Percentiles rank a stretch among this genome's conserved stretches.
Evolutionary conservation across 495 filamentous ascomycete species (phyloP).

Genomic region (Penicillium ucsense): DNA sequence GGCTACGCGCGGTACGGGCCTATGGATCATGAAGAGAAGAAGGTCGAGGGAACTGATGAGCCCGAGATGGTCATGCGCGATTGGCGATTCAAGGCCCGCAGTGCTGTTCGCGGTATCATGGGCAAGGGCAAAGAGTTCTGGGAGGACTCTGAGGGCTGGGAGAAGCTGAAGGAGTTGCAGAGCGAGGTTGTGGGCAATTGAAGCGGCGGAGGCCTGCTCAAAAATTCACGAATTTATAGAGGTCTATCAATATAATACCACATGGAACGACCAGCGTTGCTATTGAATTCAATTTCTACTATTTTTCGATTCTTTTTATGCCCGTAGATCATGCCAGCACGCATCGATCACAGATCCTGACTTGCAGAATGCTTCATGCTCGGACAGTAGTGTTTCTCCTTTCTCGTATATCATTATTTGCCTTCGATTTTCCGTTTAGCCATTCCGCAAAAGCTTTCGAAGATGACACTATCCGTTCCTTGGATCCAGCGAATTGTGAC

Average conservation of each 20-base stretch:
- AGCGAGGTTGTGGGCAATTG: constrained; percentile 29
- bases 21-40: constrained; percentile 27
- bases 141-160: constrained; percentile 69
- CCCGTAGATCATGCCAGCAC: too few species aligned
- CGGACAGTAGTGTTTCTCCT: background rate
- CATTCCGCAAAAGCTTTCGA: constrained; percentile 85
- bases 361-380: too few species aligned
- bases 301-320: too few species aligned
- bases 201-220: too few species aligned
- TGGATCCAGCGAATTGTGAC: constrained; percentile 63
- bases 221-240: too few species aligned
- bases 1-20: constrained; percentile 40
- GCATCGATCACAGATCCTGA: too few species aligned
- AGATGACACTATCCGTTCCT: constrained; percentile 63
- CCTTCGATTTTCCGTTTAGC: constrained; percentile 46
- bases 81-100: constrained; percentile 85
- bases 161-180: constrained; percentile 44
- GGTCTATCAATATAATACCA: too few species aligned
- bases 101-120: constrained; percentile 68
- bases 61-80: constrained; percentile 37
- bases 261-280: too few species aligned
- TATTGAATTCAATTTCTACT: too few species aligned
- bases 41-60: constrained; percentile 16
- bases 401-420: background rate
- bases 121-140: constrained; percentile 74